Evolutionary conservation across 2,329 filamentous ascomycete species (phyloP).

Genomic region (Diatrype stigma): DNA sequence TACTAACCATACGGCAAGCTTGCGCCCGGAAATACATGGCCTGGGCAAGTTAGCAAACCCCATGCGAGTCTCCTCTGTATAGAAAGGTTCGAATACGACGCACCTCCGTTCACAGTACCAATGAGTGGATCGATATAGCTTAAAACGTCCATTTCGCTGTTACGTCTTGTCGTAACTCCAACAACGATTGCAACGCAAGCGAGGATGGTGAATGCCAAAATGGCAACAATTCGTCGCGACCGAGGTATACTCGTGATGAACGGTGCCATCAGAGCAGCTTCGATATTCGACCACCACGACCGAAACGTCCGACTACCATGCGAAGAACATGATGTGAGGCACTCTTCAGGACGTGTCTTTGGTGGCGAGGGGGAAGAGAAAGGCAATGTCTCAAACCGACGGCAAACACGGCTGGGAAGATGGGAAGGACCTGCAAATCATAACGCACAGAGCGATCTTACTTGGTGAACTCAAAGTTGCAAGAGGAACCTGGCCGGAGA

Average conservation of each 20-base stretch:
- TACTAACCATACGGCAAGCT: slow-evolving; percentile 28
- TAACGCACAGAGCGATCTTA: not conserved
- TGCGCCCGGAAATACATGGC: slow-evolving; percentile 31
- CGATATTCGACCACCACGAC: not conserved
- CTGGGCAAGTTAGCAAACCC: slow-evolving; percentile 16
- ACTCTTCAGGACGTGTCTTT: no score
- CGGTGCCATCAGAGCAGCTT: not conserved
- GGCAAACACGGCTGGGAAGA: not conserved
- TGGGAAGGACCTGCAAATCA: not conserved
- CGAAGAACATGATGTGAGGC: not conserved
- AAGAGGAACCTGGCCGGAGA: not conserved
- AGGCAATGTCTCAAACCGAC: not conserved
- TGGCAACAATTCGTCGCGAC: not conserved
- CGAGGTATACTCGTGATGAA: not conserved
- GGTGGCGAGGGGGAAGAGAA: not conserved
- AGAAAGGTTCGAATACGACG: slow-evolving; percentile 1
- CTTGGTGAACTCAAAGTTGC: not conserved
- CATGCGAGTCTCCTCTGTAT: not conserved
- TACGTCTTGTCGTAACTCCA: no score
- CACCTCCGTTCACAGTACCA: slow-evolving; percentile 28
- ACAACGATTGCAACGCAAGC: not conserved
- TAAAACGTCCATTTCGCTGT: slow-evolving; percentile 13
- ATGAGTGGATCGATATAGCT: slow-evolving; percentile 27
- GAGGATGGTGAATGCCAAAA: not conserved
- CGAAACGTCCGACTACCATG: not conserved